These are phyloP conservation scores for Wickerhamomyces queroliae DNA, from an alignment of 805 yeast genomes.

Conservation along the genomic window DNA sequence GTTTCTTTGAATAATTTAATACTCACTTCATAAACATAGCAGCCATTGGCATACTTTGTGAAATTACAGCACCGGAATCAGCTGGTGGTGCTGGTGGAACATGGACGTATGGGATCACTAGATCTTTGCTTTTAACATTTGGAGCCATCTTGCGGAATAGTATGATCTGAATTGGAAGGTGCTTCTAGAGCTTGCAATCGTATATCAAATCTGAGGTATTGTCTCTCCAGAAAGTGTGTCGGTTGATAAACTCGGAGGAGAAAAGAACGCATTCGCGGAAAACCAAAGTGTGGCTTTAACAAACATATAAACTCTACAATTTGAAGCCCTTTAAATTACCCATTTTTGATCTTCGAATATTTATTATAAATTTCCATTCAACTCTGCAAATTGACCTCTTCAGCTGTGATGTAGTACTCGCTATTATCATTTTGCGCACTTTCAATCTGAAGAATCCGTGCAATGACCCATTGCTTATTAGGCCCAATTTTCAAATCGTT, in stretches of 20 bases:
- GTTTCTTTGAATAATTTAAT: conserved; percentile 12
- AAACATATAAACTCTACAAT: too few relatives aligned
- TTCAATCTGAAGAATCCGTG: conserved; percentile 54
- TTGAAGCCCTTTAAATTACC: too few relatives aligned
- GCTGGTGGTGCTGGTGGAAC: conserved; percentile 40
- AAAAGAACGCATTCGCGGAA: too few relatives aligned
- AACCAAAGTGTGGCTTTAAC: too few relatives aligned
- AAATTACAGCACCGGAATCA: conserved; percentile 39
- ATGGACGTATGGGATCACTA: conserved; percentile 37
- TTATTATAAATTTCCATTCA: too few relatives aligned
- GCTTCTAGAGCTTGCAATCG: too few relatives aligned
- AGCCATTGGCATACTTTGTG: conserved; percentile 61
- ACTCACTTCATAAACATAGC: conserved; percentile 56
- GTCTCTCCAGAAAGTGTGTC: too few relatives aligned
- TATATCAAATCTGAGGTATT: too few relatives aligned
- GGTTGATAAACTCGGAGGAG: too few relatives aligned
- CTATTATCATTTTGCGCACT: conserved; percentile 23
- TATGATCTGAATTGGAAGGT: too few relatives aligned
- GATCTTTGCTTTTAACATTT: conserved; percentile 29
- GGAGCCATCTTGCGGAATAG: conserved; percentile 19
- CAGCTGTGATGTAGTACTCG: conserved; percentile 17
- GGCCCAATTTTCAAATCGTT: conserved; percentile 29
- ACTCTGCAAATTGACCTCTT: conserved; percentile 7
- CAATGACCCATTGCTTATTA: conserved; percentile 80
- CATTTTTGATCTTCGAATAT: too few relatives aligned